These are phyloP conservation scores for Typha latifolia DNA, from an alignment of 176 grass and related monocot species.

Conservation along the genomic window DNA sequence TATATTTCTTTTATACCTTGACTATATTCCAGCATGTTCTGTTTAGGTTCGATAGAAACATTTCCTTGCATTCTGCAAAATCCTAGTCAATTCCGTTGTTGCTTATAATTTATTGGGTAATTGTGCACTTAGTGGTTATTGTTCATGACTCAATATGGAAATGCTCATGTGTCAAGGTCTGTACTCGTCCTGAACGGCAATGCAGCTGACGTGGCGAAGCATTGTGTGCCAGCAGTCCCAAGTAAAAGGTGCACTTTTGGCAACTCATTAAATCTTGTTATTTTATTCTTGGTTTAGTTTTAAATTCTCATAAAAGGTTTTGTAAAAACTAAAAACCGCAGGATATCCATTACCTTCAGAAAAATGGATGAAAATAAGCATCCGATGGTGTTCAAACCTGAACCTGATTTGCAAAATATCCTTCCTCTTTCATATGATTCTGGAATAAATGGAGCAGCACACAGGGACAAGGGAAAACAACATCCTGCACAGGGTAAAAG, in stretches of 20 bases:
- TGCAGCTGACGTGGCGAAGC: constrained; percentile 77
- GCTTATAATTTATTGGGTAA: neutral
- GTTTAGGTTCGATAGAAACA: too few relatives aligned
- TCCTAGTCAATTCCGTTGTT: too few relatives aligned
- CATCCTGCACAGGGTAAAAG: neutral
- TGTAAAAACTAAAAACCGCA: constrained; percentile 33
- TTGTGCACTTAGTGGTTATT: constrained; percentile 2
- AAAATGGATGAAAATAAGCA: constrained; percentile 66
- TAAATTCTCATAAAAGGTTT: constrained; percentile 14
- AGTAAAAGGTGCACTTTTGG: constrained; percentile 48
- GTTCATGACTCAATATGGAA: constrained; percentile 23
- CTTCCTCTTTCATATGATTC: constrained; percentile 18
- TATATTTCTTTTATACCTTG: constrained; percentile 5
- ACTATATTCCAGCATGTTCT: neutral
- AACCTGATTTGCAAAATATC: constrained; percentile 47
- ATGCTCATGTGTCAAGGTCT: constrained; percentile 30
- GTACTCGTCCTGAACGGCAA: constrained; percentile 81
- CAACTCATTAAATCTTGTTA: constrained; percentile 1
- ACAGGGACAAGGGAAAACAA: neutral
- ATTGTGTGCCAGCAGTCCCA: constrained; percentile 77
- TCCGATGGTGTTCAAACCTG: constrained; percentile 47
- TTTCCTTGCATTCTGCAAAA: too few relatives aligned
- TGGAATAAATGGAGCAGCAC: neutral
- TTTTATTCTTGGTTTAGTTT: constrained; percentile 19
- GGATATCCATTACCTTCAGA: constrained; percentile 86